Conservation (phyloP, 2,329 filamentous ascomycete species). For the Colletotrichum phormii region DNA sequence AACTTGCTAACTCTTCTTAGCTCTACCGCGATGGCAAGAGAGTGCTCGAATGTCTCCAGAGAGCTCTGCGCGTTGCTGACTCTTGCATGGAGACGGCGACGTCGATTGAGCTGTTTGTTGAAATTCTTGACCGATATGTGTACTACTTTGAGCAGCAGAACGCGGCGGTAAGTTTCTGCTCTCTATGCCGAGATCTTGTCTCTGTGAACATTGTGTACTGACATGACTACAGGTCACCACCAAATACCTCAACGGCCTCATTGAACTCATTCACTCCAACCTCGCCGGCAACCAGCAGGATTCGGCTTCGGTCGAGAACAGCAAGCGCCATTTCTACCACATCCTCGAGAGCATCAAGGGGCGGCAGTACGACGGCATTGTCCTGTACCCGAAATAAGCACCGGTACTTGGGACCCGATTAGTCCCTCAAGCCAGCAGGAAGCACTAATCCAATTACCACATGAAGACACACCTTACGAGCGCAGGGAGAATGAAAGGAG, state of each 20-base stretch:
- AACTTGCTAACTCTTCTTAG: constrained; percentile 57
- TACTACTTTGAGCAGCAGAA: constrained; percentile 99
- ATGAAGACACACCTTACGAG: neutral
- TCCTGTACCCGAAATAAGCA: constrained; percentile 68
- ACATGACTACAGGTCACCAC: constrained; percentile 76
- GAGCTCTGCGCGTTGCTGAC: constrained; percentile 94
- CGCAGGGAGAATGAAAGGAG: neutral
- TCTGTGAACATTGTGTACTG: neutral
- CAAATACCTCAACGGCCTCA: constrained; percentile 97
- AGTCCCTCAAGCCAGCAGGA: neutral
- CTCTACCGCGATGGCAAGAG: constrained; percentile 98
- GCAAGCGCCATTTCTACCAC: constrained; percentile 92
- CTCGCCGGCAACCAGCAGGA: constrained; percentile 86
- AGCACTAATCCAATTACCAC: neutral
- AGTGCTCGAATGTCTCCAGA: constrained; percentile 94
- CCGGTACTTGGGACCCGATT: neutral
- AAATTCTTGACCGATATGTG: constrained; percentile 97
- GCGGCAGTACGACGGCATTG: constrained; percentile 92
- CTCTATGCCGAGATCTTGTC: too few relatives aligned
- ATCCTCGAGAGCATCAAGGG: constrained; percentile 94
- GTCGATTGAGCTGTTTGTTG: constrained; percentile 97
- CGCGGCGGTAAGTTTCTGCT: constrained; percentile 74
- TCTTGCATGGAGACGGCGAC: constrained; percentile 99
- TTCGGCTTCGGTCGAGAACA: constrained; percentile 85
- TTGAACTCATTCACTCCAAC: constrained; percentile 98